These are phyloP conservation scores for Hortaea werneckii DNA, from an alignment of 2,329 filamentous ascomycete species.

Conservation along the genomic window DNA sequence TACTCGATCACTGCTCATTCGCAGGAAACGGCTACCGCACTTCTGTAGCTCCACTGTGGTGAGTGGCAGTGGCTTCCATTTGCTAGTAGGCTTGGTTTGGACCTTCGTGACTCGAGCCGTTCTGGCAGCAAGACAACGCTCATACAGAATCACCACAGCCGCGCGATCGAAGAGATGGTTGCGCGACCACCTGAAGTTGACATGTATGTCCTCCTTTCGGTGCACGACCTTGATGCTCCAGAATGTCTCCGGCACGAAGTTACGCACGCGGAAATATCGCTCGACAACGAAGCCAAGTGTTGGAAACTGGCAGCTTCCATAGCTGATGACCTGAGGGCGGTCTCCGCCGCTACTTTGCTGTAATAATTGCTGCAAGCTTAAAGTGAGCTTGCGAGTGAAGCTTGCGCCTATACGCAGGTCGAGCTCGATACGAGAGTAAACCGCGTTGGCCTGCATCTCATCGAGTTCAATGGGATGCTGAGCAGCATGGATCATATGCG, in stretches of 20 bases:
- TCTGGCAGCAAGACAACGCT: slow-evolving; percentile 69
- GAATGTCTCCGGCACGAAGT: slow-evolving; percentile 85
- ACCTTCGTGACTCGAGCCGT: slow-evolving; percentile 74
- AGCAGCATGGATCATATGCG: slow-evolving; percentile 81
- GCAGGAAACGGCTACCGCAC: slow-evolving; percentile 77
- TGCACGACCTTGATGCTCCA: slow-evolving; percentile 87
- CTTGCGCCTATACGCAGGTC: slow-evolving; percentile 86
- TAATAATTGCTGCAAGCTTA: slow-evolving; percentile 63
- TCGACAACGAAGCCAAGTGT: slow-evolving; percentile 96
- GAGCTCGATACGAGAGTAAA: slow-evolving; percentile 79
- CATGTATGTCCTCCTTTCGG: slow-evolving; percentile 63
- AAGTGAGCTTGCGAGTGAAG: slow-evolving; percentile 81
- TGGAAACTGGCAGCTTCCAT: slow-evolving; percentile 80
- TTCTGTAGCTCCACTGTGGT: slow-evolving; percentile 97
- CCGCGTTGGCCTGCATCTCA: slow-evolving; percentile 75
- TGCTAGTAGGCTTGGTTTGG: slow-evolving; percentile 81
- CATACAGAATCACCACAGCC: slow-evolving; percentile 69
- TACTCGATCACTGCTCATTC: slow-evolving; percentile 82
- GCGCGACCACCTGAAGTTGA: slow-evolving; percentile 75
- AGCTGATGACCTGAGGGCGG: slow-evolving; percentile 43
- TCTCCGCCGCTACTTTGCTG: slow-evolving; percentile 60
- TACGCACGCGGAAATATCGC: slow-evolving; percentile 84
- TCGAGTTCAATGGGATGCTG: slow-evolving; percentile 68
- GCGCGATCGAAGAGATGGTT: slow-evolving; percentile 81
- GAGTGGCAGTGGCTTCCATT: slow-evolving; percentile 85